Evolutionary conservation across 208 protist genomes (phyloP), one percentile per base, ranked within the genome.

Genomic region (Trypanosoma rangeli): DNA sequence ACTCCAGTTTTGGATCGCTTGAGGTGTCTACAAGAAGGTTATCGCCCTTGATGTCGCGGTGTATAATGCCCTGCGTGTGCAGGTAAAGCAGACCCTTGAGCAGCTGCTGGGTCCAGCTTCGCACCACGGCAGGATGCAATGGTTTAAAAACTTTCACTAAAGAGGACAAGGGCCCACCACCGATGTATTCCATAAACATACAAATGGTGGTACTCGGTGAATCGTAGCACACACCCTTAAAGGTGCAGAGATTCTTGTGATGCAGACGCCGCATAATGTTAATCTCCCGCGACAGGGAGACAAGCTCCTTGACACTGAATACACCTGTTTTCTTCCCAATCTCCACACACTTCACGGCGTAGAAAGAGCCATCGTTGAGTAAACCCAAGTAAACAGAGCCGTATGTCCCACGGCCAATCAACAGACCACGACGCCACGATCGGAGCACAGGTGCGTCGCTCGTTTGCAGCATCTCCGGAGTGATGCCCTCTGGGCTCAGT

Each of bases 171-270:
- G 89, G 92, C 54, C 94, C 94, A 24, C 94, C 93, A 33, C 93
- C 85, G 57, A 98, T 85, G 89, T 96, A 97, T 76, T 98, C 87
- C 89, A 97, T 95, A 53, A 97, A 95, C 82, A 98, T 95, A 69
- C 90, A 93, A 26, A 98, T 86, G 44, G 70, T 78, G 29, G 68
- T 75, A 44, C 73, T 80, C 26, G 79, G 60, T 0, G 76, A 26
- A 55, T 95, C 88, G 68, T 84, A 95, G 67, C 70, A 74, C 44
- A 92, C 85, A 18, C 95, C 95, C 42, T 90, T 87, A 78, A 97
- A 98, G 35, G 76, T 85, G 60, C 97, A 97, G 49, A 98, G 80
- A 77, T 98, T 97, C 31, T 75, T 82, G 80, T 98, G 95, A 0
- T 74, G 73, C 24, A 98, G 82, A 8, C 80, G 84, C 68, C 89